These are phyloP conservation scores for Hypoxylon lenormandii DNA, from an alignment of 495 filamentous ascomycete genomes.

Conservation along the genomic window DNA sequence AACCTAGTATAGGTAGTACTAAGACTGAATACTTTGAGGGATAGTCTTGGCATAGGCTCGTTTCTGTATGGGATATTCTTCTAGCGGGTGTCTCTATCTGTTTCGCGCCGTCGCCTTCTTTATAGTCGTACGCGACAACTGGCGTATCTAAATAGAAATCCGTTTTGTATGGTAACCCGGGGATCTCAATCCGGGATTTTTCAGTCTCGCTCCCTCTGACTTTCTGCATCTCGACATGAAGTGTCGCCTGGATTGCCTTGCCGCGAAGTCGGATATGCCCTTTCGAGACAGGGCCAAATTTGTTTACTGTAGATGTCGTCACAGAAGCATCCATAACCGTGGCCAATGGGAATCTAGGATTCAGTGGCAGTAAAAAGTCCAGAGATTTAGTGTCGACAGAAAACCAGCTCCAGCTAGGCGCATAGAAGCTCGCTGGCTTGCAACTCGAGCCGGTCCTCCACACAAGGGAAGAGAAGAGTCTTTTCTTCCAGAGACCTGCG, in stretches of 20 bases:
- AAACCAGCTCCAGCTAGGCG: background rate
- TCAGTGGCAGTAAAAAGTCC: background rate
- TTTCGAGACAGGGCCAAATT: conserved; percentile 1
- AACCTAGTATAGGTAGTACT: background rate
- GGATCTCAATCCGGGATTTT: background rate
- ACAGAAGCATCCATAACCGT: background rate
- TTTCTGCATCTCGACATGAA: background rate
- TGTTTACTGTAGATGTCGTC: background rate
- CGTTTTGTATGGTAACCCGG: background rate
- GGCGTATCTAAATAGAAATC: background rate
- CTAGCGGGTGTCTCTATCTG: background rate
- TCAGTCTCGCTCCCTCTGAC: background rate
- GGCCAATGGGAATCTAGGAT: background rate
- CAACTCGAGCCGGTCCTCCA: conserved; percentile 15
- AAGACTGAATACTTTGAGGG: conserved; percentile 1
- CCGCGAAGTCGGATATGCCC: conserved; percentile 6
- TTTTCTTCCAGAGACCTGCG: conserved; percentile 42
- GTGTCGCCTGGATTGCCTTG: background rate
- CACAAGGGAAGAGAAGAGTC: background rate
- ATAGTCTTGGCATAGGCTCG: background rate
- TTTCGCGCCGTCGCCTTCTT: background rate
- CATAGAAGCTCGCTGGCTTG: background rate
- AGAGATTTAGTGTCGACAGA: background rate
- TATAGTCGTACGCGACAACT: background rate
- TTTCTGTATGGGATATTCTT: conserved; percentile 1